A percentile compares a stretch with the other conserved stretches of the same genome.
Conservation (phyloP, 768 basidiomycete genomes). For the Lentinula detonsa region DNA sequence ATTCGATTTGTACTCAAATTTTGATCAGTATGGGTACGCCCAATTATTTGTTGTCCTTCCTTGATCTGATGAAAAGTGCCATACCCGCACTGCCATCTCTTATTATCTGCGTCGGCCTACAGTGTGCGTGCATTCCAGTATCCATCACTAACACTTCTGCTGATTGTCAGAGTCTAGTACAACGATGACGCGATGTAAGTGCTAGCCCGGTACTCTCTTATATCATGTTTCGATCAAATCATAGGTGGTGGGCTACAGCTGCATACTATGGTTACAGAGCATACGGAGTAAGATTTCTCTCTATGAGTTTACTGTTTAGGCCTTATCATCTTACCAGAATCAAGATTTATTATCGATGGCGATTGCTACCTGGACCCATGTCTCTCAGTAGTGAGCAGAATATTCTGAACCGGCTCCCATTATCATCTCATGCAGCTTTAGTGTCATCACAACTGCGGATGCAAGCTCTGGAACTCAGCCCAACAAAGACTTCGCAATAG, state of each 20-base stretch:
- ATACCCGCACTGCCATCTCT: too few species aligned
- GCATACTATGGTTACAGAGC: constrained; percentile 43
- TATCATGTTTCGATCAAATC: not conserved
- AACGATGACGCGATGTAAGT: constrained; percentile 44
- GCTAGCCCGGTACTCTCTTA: not conserved
- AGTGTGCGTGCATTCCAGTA: not conserved
- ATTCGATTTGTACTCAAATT: constrained; percentile 31
- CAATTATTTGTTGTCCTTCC: not conserved
- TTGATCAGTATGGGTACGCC: constrained; percentile 37
- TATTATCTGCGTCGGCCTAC: too few species aligned
- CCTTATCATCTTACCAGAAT: constrained; percentile 17
- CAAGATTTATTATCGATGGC: constrained; percentile 35
- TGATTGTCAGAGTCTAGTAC: constrained; percentile 18
- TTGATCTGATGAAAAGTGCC: not conserved
- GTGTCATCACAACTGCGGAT: constrained; percentile 36
- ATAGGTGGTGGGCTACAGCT: constrained; percentile 49
- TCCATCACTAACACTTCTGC: not conserved
- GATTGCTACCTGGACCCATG: constrained; percentile 41
- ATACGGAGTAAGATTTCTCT: constrained; percentile 21
- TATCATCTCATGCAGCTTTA: constrained; percentile 17
- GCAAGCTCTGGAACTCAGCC: constrained; percentile 30
- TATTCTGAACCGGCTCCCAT: not conserved
- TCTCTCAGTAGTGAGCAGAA: constrained; percentile 36
- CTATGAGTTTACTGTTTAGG: not conserved
- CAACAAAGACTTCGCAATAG: constrained; percentile 34